Percentiles rank a stretch among this genome's conserved stretches.
Conservation (phyloP, 352 stramenopile species). For the Phytophthora citricola region DNA sequence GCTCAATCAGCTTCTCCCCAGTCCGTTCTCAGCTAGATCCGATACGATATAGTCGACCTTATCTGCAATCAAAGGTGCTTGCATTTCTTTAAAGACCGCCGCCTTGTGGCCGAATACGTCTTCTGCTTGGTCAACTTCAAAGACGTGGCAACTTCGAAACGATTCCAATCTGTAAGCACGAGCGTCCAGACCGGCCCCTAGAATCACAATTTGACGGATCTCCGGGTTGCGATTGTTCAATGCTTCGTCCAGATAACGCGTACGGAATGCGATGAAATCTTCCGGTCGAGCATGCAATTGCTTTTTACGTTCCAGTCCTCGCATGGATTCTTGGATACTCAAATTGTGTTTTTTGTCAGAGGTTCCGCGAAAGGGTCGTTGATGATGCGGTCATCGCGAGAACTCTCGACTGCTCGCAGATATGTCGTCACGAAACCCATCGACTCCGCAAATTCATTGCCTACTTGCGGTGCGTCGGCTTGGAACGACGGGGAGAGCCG, state of each 20-base stretch:
- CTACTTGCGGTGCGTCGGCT: not conserved
- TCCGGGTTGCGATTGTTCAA: not conserved
- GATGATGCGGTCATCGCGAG: not conserved
- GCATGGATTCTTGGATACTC: not conserved
- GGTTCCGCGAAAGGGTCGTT: not conserved
- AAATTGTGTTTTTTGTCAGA: not conserved
- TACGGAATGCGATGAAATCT: not conserved
- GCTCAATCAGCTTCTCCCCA: slow-evolving; percentile 28
- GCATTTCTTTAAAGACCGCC: not conserved
- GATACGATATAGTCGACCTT: slow-evolving; percentile 27
- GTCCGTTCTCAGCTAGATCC: slow-evolving; percentile 37
- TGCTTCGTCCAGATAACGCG: not conserved
- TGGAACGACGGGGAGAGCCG: not conserved
- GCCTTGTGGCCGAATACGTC: not conserved
- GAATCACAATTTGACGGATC: not conserved
- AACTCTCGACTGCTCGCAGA: not conserved
- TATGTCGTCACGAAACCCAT: not conserved
- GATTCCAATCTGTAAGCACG: not conserved
- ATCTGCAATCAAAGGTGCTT: not conserved
- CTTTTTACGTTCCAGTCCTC: not conserved
- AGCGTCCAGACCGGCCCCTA: not conserved
- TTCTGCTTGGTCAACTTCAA: not conserved
- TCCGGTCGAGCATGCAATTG: not conserved
- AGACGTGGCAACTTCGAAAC: not conserved
- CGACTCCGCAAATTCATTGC: not conserved